phyloP scores from a whole-genome alignment of 805 yeast species.

The Metschnikowia kunwiensis region DNA sequence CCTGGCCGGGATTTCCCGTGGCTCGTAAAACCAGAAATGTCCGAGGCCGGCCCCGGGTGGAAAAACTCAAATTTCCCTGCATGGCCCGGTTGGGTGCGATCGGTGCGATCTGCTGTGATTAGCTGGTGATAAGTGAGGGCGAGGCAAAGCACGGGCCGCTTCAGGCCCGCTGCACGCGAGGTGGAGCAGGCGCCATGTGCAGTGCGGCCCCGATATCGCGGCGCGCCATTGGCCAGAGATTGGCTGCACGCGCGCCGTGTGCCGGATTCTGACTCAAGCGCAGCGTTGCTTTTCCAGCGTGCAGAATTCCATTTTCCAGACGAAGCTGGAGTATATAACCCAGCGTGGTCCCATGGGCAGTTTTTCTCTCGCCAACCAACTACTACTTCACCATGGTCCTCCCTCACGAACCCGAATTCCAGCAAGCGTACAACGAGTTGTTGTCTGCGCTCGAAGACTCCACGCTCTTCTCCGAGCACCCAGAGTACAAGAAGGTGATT shows the following conservation, averaged over 20 bases:
- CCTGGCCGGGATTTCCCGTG: too few species aligned
- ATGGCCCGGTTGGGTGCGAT: neutral
- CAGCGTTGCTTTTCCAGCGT: neutral
- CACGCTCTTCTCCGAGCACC: conserved; percentile 81
- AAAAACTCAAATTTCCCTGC: too few species aligned
- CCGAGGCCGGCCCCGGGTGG: too few species aligned
- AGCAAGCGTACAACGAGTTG: conserved; percentile 96
- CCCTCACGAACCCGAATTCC: conserved; percentile 96
- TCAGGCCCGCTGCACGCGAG: conserved; percentile 13
- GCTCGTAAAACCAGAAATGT: too few species aligned
- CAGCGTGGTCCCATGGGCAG: too few species aligned
- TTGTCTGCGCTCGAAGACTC: conserved; percentile 86
- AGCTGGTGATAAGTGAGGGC: conserved; percentile 12
- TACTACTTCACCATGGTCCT: conserved; percentile 54
- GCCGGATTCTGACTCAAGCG: neutral
- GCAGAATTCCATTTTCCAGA: too few species aligned
- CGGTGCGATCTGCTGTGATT: conserved; percentile 13
- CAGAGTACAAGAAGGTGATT: conserved; percentile 83
- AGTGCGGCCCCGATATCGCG: neutral
- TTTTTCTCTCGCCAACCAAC: too few species aligned
- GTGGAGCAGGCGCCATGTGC: conserved; percentile 1
- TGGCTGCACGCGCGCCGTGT: neutral
- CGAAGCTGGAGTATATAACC: too few species aligned
- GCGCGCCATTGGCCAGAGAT: conserved; percentile 18
- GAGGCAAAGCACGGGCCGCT: conserved; percentile 8